phyloP scores from a whole-genome alignment of 495 filamentous ascomycete species.

The Evansstolkia leycettana region DNA sequence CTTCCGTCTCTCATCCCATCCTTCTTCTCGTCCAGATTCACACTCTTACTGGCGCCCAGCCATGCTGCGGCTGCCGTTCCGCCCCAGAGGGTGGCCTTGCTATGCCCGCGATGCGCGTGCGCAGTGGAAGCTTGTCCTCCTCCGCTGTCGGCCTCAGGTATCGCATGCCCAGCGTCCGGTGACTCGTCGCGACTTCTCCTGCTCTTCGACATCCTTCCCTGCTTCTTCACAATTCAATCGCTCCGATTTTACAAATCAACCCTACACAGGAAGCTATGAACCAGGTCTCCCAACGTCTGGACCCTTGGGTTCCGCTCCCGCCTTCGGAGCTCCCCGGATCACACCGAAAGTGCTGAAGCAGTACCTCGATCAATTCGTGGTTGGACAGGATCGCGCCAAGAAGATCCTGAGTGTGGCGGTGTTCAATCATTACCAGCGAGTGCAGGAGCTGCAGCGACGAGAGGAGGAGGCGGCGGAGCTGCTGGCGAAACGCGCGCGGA shows the following conservation, averaged over 20 bases:
- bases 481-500: conserved; percentile 33
- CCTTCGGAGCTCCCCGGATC: conserved; percentile 54
- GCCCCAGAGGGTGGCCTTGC: conserved; percentile 5
- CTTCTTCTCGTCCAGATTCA: not conserved
- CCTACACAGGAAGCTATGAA: conserved; percentile 69
- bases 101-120: conserved; percentile 4
- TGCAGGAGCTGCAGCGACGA: conserved; percentile 61
- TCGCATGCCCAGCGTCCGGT: not conserved
- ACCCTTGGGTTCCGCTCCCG: conserved; percentile 42
- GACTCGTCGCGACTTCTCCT: conserved; percentile 16
- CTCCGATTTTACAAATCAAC: conserved; percentile 51
- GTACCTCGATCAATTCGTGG: conserved; percentile 89
- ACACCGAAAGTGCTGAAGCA: conserved; percentile 79
- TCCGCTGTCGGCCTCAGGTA: conserved; percentile 13
- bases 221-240: conserved; percentile 43
- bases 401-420: conserved; percentile 85
- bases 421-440: conserved; percentile 92
- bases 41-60: conserved; percentile 2
- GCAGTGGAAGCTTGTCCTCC: conserved; percentile 3
- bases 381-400: conserved; percentile 94
- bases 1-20: conserved; percentile 1
- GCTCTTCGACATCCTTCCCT: conserved; percentile 21
- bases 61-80: conserved; percentile 16
- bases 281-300: conserved; percentile 48
- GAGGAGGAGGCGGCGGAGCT: conserved; percentile 68